phyloP scores from a whole-genome alignment of 208 protist genomes.

The Leishmania guyanensis region DNA sequence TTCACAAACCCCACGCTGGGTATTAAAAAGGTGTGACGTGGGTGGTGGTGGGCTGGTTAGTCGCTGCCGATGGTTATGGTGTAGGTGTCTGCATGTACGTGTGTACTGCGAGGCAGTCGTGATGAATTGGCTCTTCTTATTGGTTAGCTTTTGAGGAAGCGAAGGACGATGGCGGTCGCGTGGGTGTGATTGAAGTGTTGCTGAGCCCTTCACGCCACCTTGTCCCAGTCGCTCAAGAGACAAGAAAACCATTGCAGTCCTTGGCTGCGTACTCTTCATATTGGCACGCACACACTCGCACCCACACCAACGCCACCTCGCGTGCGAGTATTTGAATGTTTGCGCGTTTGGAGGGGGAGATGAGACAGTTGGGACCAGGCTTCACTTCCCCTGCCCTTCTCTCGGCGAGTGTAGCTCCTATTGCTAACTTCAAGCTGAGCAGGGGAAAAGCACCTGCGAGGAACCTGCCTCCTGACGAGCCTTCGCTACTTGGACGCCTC shows the following conservation, averaged over 20 bases:
- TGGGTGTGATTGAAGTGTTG: not conserved
- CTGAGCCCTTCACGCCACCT: not conserved
- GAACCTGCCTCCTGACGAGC: not conserved
- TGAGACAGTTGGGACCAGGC: not conserved
- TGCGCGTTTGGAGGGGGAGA: not conserved
- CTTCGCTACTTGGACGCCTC: not conserved
- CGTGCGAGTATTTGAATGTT: not conserved
- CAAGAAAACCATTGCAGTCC: not conserved
- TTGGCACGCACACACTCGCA: not conserved
- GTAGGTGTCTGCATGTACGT: not conserved
- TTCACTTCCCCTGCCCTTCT: not conserved
- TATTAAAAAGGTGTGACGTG: conserved; percentile 84
- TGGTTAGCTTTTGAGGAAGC: not conserved
- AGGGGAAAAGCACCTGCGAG: not conserved
- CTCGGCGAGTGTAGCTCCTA: not conserved
- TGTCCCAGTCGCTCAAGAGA: not conserved
- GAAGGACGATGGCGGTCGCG: not conserved
- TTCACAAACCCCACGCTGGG: conserved; percentile 83
- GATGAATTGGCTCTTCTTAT: not conserved
- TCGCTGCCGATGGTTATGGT: not conserved
- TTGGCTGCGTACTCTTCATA: not conserved
- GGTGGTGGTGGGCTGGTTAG: not conserved
- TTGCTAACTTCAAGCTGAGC: not conserved
- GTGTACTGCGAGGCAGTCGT: not conserved
- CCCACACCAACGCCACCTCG: not conserved